Evolutionary conservation across 2,329 filamentous ascomycete species (phyloP), one percentile per base, ranked within the genome.

Genomic region (Nectriaceae sp.): DNA sequence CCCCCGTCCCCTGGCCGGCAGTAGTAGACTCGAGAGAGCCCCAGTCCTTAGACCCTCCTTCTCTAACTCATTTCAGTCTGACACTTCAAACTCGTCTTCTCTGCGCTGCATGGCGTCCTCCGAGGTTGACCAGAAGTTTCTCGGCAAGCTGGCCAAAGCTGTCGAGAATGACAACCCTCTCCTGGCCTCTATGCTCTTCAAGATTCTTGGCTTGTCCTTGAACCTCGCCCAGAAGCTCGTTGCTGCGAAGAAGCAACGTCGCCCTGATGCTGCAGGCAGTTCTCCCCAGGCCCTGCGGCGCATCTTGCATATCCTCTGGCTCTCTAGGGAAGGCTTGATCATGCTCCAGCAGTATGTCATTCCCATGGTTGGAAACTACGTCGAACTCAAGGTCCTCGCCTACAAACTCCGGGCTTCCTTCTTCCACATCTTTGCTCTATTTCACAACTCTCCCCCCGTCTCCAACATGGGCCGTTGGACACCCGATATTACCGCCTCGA

Each of bases 111-210:
- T 97, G 94, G 94, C 94, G 74, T 94, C 92, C 67, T 94, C 91
- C 52, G 90, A 96, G 73, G 90, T 97, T 54, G 94, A 99, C 70
- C 92, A 96, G 75, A 99, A 97, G 75, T 96, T 95, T 72, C 80
- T 99, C 64, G 91, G 90, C 73, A 87, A 85, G 66, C 86, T 96
- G 67, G 93, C 94, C 67, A 88, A 86, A 71, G 80, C 85, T 53
- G 91, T 90, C 59, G 85, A 87, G 65, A 75, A 81, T 51, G 85
- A 89, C 60, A 94, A 93, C 64, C 85, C 89, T 3, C 78, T 92
- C 16, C 81, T 97, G 39, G 89, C 89, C 6, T 81, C 82, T 18
- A 91, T 90, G 67, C 81, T 99, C 40, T 97, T 91, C 72, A 94
- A 94, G 69, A 86, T 97, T 35, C 80, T 97, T 11, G 94, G 94